Evolutionary conservation across 495 filamentous ascomycete genomes (phyloP).

Genomic region (Niebla homalea): DNA sequence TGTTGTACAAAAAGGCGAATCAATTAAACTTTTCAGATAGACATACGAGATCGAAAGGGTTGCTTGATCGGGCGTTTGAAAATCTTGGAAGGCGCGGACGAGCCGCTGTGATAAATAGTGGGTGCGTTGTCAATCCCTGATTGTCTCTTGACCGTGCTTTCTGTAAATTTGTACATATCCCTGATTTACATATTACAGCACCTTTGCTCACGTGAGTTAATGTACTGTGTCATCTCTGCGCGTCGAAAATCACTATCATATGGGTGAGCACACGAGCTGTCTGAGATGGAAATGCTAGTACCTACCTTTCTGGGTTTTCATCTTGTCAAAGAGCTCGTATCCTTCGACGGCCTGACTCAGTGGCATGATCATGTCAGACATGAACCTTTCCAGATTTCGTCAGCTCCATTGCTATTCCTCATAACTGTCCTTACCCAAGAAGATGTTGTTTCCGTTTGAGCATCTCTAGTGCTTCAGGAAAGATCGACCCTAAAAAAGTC

Average conservation of each 20-base stretch:
- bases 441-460: conserved; percentile 71
- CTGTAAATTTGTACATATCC: neutral
- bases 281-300: neutral
- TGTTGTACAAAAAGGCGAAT: too few relatives aligned
- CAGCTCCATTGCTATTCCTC: conserved; percentile 2
- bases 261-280: neutral
- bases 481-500: conserved; percentile 31
- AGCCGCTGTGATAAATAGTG: neutral
- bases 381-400: conserved; percentile 54
- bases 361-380: conserved; percentile 89
- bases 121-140: neutral
- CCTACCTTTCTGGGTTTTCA: conserved; percentile 79
- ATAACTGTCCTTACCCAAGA: conserved; percentile 46
- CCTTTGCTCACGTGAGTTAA: too few relatives aligned
- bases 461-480: conserved; percentile 61
- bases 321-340: conserved; percentile 83
- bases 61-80: neutral
- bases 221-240: conserved; percentile 25
- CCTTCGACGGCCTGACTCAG: conserved; percentile 71
- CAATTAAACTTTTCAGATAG: too few relatives aligned
- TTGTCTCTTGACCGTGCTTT: neutral
- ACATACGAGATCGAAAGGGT: too few relatives aligned
- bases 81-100: neutral
- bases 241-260: conserved; percentile 39
- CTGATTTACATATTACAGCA: too few relatives aligned